Conservation (phyloP, 2,329 filamentous ascomycete species). For the Pyricularia sp. region DNA sequence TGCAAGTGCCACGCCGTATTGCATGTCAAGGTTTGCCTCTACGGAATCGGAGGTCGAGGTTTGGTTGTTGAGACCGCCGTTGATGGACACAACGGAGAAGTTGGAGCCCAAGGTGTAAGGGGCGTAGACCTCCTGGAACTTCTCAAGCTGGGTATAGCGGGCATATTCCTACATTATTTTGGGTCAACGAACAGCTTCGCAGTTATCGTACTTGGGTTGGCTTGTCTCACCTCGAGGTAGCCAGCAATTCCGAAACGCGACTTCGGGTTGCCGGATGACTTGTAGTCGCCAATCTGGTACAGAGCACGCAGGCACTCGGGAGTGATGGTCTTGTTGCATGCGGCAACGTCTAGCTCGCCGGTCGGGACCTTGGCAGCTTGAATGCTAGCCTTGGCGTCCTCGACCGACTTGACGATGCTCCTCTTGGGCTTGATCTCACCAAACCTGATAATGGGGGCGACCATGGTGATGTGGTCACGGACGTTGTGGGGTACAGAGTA, state of each 20-base stretch:
- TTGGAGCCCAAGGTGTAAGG: constrained; percentile 8
- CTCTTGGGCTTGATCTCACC: constrained; percentile 13
- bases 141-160: constrained; percentile 25
- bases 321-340: constrained; percentile 21
- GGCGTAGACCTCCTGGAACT: constrained; percentile 15
- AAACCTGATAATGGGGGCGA: constrained; percentile 35
- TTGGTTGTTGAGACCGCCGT: constrained; percentile 32
- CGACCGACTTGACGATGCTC: constrained; percentile 12
- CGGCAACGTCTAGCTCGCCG: constrained; percentile 8
- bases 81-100: constrained; percentile 25
- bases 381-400: not conserved
- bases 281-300: constrained; percentile 30
- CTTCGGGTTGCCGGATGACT: constrained; percentile 42
- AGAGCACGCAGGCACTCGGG: constrained; percentile 30
- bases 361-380: constrained; percentile 8
- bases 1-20: constrained; percentile 31
- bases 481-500: constrained; percentile 21
- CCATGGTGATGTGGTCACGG: constrained; percentile 25
- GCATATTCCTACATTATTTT: constrained; percentile 32
- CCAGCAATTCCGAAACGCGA: constrained; percentile 51
- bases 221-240: constrained; percentile 22
- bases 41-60: constrained; percentile 16
- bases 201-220: not conserved
- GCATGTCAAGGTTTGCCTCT: constrained; percentile 34
- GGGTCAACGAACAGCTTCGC: not conserved